Conservation (phyloP, 2,329 filamentous ascomycete genomes). For the Alternaria arborescens region DNA sequence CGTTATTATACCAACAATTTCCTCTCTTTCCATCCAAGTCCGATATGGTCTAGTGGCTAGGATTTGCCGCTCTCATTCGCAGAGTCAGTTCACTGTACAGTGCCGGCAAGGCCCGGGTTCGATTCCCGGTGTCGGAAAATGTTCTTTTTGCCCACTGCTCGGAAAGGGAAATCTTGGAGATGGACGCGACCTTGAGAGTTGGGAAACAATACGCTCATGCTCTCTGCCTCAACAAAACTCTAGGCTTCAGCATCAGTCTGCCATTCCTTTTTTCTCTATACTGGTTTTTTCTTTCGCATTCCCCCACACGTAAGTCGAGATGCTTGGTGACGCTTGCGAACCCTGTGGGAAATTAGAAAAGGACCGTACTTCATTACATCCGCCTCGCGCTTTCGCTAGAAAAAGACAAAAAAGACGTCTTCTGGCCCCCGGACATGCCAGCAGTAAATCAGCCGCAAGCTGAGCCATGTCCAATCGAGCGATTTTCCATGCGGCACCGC, state of each 20-base stretch:
- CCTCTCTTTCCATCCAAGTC: background rate
- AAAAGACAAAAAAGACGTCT: background rate
- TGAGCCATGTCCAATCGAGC: background rate
- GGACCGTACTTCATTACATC: background rate
- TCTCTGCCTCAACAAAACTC: background rate
- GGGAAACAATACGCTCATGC: background rate
- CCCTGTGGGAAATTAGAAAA: too few relatives aligned
- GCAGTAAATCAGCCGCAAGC: background rate
- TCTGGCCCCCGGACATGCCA: background rate
- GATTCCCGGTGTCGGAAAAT: constrained; percentile 20
- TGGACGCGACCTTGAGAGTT: background rate
- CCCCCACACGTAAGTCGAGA: too few relatives aligned
- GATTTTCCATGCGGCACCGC: background rate
- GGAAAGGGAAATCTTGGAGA: background rate
- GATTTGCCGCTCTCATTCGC: constrained; percentile 23
- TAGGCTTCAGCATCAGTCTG: too few relatives aligned
- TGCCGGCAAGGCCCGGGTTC: constrained; percentile 24
- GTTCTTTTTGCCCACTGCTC: background rate
- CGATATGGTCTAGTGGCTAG: constrained; percentile 22
- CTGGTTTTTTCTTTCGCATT: background rate
- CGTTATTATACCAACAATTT: background rate
- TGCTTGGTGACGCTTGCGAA: too few relatives aligned
- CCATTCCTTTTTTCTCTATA: too few relatives aligned
- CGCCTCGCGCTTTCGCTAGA: background rate
- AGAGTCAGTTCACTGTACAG: constrained; percentile 20